Base-by-base conservation (phyloP, 441 rosid genomes). In the Flueggea neowawraea region DNA sequence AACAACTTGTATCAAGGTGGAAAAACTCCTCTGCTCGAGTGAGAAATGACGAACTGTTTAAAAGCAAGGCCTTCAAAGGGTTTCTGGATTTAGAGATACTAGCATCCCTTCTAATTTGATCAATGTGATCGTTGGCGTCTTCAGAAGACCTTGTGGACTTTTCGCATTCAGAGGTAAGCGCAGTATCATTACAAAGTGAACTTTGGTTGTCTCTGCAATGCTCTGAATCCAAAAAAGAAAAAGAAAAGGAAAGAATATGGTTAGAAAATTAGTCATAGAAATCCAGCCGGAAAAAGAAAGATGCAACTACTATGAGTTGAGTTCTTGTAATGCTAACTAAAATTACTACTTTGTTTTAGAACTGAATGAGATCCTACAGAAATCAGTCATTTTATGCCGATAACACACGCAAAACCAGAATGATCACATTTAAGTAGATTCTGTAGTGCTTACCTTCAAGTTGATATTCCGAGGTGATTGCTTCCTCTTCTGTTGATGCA, bases 21-120 rank as follows among this genome's bases (percentile, higher is more conserved):
- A 88, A 84, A 66, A 68, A 84, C 55, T 80, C 69, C 66, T 84
- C 72, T 39, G 80, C 83, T 11, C 61, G 83, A 54, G 66, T 73
- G 44, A 85, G 55, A 73, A 94, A 85, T 44, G 75, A 72, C 12
- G 67, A 72, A 62, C 75, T 74, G 68, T 48, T 78, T 55, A 75
- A 80, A 47, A 88, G 77, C 65, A 90, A 71, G 49, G 73, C 68
- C 66, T 73, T 81, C 53, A 71, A 67, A n/a, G 54, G 45, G 65
- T 61, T 63, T 71, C 74, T 62, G 10, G 56, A 51, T 63, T 52
- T 68, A 39, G 43, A 66, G 73, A 58, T 54, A 61, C 55, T 63
- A 16, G 12, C 16, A 17, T 72, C 64, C 6, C 45, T 6, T 61
- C 52, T 49, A 41, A 10, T 41, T 3, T 12, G 69, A 31, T 57